Evolutionary conservation across 148 eudicot species (phyloP).

Genomic region (Chenopodium album): DNA sequence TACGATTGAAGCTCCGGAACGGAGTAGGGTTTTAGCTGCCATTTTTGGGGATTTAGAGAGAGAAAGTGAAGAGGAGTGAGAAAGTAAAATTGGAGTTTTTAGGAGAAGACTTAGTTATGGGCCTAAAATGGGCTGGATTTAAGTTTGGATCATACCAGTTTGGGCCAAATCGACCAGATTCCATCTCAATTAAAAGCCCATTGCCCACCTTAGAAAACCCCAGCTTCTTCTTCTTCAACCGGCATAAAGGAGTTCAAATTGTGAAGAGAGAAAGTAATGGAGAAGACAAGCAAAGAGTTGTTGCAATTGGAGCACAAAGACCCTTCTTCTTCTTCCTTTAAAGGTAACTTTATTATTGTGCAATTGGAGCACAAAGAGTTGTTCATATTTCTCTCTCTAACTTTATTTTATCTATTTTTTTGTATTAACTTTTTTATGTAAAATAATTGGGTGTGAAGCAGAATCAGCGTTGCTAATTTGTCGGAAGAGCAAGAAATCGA

Average conservation of each 20-base stretch:
- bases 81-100: background rate
- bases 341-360: slow-evolving; percentile 17
- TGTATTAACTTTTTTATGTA: background rate
- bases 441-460: slow-evolving; percentile 18
- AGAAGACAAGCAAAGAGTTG: slow-evolving; percentile 51
- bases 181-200: too few relatives aligned
- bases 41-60: slow-evolving; percentile 22
- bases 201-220: background rate
- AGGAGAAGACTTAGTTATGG: too few relatives aligned
- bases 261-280: slow-evolving; percentile 29
- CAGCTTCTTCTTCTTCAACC: background rate
- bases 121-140: background rate
- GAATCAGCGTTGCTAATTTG: slow-evolving; percentile 58
- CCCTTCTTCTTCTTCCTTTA: slow-evolving; percentile 40
- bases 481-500: slow-evolving; percentile 26
- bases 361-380: slow-evolving; percentile 44
- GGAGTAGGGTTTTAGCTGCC: slow-evolving; percentile 64
- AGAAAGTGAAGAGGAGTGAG: background rate
- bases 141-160: too few relatives aligned
- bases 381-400: background rate
- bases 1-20: slow-evolving; percentile 44
- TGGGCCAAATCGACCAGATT: too few relatives aligned
- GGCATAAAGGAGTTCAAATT: background rate
- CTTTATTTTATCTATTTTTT: background rate
- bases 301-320: slow-evolving; percentile 45